phyloP scores from a whole-genome alignment of 768 basidiomycete genomes.

The Lanmaoa rubissima region DNA sequence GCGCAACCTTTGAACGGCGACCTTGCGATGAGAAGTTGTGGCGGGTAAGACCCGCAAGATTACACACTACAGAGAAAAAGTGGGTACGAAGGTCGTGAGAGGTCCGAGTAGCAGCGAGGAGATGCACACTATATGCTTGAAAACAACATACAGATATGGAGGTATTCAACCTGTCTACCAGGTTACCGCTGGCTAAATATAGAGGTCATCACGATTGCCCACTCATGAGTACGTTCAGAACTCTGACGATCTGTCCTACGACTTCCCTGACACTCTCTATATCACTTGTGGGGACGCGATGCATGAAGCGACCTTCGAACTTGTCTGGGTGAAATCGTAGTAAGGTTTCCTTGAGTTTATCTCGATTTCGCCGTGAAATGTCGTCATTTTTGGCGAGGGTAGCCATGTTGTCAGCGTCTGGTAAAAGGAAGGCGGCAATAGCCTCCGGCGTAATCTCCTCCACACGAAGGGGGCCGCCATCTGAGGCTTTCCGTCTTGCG shows the following conservation, averaged over 20 bases:
- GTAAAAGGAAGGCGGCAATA: constrained; percentile 57
- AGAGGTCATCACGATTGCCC: constrained; percentile 10
- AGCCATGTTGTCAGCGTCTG: constrained; percentile 12
- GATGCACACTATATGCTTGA: neutral
- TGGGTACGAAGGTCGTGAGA: neutral
- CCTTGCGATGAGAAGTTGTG: neutral
- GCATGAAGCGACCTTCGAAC: constrained; percentile 72
- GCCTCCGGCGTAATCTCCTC: constrained; percentile 57
- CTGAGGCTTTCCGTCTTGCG: constrained; percentile 8
- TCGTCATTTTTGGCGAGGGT: constrained; percentile 19
- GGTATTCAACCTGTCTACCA: neutral
- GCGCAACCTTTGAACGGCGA: too few relatives aligned
- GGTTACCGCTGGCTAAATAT: too few relatives aligned
- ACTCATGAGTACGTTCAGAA: constrained; percentile 55
- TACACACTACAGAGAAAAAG: neutral
- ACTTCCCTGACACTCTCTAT: constrained; percentile 52
- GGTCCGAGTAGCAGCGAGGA: neutral
- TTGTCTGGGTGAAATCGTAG: constrained; percentile 81
- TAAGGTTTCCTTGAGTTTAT: constrained; percentile 64
- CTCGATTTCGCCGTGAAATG: constrained; percentile 48
- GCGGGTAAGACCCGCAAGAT: too few relatives aligned
- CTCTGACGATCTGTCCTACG: constrained; percentile 61
- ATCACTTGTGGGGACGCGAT: constrained; percentile 46
- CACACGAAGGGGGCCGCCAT: constrained; percentile 22
- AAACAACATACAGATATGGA: neutral